Base-by-base conservation (phyloP, 495 filamentous ascomycete species). In the Penicillium simplicissimum region DNA sequence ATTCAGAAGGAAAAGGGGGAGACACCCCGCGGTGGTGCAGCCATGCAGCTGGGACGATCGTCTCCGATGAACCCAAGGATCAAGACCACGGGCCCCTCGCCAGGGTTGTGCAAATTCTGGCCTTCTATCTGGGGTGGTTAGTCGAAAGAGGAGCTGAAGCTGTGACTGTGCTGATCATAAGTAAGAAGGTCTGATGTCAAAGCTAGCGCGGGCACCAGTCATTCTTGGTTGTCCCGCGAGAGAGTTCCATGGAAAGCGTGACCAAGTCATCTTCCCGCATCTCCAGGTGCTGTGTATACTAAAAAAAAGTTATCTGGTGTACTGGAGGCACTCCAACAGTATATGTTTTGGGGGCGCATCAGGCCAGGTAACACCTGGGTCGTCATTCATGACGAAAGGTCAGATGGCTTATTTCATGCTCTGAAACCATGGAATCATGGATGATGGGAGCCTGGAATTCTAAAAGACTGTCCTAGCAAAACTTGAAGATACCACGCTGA, bases 11-110 rank as follows among this genome's bases (percentile, higher is more conserved):
- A 61, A 66, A 66, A 48, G 57, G 67, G 67, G 66, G 57, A 35
- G 48, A 19, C 17, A 63, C 61, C 68, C 63, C 60, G 64, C 60
- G 66, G 51, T 45, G 58, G 59, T 53, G 37, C 59, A 60, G 53
- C 59, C 37, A 52, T 54, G 45, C 51, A 52, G 34, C 15, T 54
- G 28, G 36, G 66, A 63, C 55, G 65, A 67, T 64, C 65, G 56
- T 62, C 61, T 42, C 58, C 55, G 34, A 42, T 45, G 19, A 9
- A 45, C 42, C 42, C 42, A 45, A 7, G 42, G 42, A 31, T 45
- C 42, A 45, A 23, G 28, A 21, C 42, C 42, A 21, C 42, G 42
- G 19, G 19, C 42, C 42, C 42, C 42, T 23, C 19, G 8, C 19
- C 17, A 23, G 19, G 8, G 10, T 45, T 5, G 40, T 45, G 13